phyloP scores from a whole-genome alignment of 148 eudicot species.

The Gaultheria prostrata region DNA sequence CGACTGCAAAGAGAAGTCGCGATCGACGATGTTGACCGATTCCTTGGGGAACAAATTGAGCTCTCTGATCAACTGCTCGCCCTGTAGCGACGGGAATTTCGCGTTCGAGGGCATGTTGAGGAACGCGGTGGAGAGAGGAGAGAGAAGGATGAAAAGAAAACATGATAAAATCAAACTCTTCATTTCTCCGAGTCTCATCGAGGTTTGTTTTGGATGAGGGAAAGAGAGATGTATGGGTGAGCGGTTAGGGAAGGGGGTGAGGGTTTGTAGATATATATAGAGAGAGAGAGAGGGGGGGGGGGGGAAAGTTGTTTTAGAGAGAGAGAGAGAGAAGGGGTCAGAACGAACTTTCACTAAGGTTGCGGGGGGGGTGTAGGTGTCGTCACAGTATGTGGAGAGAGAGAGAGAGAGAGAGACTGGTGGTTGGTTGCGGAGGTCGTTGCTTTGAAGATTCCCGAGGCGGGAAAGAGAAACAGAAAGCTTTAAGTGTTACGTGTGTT shows the following conservation, averaged over 20 bases:
- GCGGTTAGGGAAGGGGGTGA: too few relatives aligned
- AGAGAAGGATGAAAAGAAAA: constrained; percentile 18
- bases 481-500: neutral
- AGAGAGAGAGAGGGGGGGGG: neutral
- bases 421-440: neutral
- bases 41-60: constrained; percentile 75
- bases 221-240: neutral
- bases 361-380: constrained; percentile 2
- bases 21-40: constrained; percentile 46
- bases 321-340: neutral
- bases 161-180: neutral
- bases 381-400: neutral
- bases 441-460: neutral
- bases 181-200: constrained; percentile 19
- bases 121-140: constrained; percentile 25
- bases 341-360: neutral
- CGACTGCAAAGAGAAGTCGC: neutral
- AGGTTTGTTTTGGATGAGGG: too few relatives aligned
- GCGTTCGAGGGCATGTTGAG: constrained; percentile 20
- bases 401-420: neutral
- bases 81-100: constrained; percentile 30
- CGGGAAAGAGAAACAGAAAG: neutral
- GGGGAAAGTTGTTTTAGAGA: neutral
- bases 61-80: constrained; percentile 47
- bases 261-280: too few relatives aligned